phyloP scores from a whole-genome alignment of 305 asterid species.

The Caryopteris hybrid region DNA sequence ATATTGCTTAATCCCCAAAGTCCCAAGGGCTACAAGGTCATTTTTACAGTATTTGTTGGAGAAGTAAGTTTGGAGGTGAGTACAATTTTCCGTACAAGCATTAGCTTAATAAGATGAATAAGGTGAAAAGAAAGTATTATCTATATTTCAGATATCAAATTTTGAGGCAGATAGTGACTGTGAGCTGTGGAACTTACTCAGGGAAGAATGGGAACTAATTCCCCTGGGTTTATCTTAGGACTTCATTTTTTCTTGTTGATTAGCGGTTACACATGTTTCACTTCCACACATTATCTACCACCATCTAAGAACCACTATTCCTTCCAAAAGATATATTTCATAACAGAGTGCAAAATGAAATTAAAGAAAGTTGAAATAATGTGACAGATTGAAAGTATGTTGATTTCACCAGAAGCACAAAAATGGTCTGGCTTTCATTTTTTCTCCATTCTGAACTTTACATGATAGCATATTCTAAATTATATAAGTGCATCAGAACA shows the following conservation, averaged over 20 bases:
- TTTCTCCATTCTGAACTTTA: not conserved
- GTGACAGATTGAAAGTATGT: not conserved
- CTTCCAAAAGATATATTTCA: not conserved
- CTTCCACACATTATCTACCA: not conserved
- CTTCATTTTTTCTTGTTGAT: not conserved
- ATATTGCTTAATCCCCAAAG: not conserved
- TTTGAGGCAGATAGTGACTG: not conserved
- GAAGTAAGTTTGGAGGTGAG: not conserved
- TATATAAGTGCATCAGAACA: slow-evolving; percentile 66
- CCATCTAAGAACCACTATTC: not conserved
- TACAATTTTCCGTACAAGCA: not conserved
- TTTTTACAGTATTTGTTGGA: not conserved
- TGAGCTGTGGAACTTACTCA: not conserved
- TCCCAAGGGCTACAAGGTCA: not conserved
- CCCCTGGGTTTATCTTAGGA: not conserved
- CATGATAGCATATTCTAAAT: slow-evolving; percentile 40
- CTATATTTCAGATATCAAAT: not conserved
- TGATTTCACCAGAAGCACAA: slow-evolving; percentile 9
- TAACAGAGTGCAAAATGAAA: not conserved
- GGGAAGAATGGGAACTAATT: not conserved
- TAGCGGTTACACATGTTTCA: not conserved
- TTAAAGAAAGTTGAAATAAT: not conserved
- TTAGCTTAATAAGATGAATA: not conserved
- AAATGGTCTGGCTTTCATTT: not conserved
- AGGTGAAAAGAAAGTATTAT: not conserved